Base-by-base conservation (phyloP, 1,139 yeast genomes). In the Geotrichum restrictum region DNA sequence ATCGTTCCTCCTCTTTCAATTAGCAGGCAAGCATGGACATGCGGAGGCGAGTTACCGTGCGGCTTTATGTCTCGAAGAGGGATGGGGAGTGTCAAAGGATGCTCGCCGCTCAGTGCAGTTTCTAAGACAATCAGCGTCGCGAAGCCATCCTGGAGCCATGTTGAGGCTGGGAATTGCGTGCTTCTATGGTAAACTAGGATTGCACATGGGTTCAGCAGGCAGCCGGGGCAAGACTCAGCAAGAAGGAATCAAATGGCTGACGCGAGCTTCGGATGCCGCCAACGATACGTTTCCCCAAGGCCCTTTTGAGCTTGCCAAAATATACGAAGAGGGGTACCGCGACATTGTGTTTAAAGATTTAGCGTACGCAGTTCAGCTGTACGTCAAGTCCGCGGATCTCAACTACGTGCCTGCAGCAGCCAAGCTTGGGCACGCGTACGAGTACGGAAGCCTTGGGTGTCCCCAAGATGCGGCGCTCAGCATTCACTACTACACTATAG, bases 141-240 rank as follows among this genome's bases (percentile, higher is more conserved):
- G 85, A 64, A 88, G 88, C 64, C 98, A 93, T 67, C 89, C 97
- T 0, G 93, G 96, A 13, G 96, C 98, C 3, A 88, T 91, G 95
- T 85, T 85, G 71, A 86, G 91, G 64, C 75, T 89, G 58, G 98
- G 98, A 5, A 76, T 88, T 48, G 89, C 91, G 59, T 85, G 89
- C 39, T 93, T 85, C 67, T 81, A 88, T 64, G 82, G 88, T 8
- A 77, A 87, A 60, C 83, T 91, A 91, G 97, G 98, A 1, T 68
- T 91, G 48, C 56, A 53, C 31, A 22, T 53, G 43, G 56, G 56
- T 8, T 54, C 56, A 6, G 16, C 48, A 8, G 45, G 51, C 3
- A 41, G 39, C 19, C 46, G 47, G 29, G 75, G 85, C 3, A 78
- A 79, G 58, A 83, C 81, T 61, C 86, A 89, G 62, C 88, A 85